Base-by-base conservation (phyloP, 805 yeast genomes). In the Candida ortonii region DNA sequence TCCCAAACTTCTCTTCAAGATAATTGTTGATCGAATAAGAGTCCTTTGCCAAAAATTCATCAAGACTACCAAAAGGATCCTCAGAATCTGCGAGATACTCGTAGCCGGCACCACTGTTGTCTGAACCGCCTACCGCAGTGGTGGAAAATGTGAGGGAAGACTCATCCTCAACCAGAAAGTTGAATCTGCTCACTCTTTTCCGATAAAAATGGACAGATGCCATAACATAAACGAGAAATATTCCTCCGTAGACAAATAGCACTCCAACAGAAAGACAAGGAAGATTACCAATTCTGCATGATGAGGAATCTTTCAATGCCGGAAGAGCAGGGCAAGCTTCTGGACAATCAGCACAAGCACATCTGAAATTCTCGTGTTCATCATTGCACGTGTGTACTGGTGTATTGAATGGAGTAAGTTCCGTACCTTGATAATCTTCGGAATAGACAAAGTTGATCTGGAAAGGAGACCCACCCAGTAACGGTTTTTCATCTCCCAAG, bases 381-480 rank as follows among this genome's bases (percentile, higher is more conserved):
- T 81, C 89, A 44, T 77, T 72, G 56, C 97, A 90, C 10, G 41
- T 32, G 34, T 59, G 50, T 2, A 61, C 50, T 2, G 52, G 35
- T 0, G 49, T 48, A 28, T 55, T 49, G 8, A 59, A 38, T 10
- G 67, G 51, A 24, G 50, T 52, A 46, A 72, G 52, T 3, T 36
- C 36, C 3, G 28, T 31, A 10, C 39, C 38, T 4, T 34, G 34
- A 9, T 55, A 30, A 10, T 40, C 38, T 4, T 34, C 36, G 8
- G 56, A 30, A 64, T 77, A 85, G 3, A 66, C 61, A 57, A 78
- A 88, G 55, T 88, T 82, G 42, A 90, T 89, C 57, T 90, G 97
- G 56, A 90, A 87, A 0, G 97, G 97, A 0, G 96, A 86, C 0
- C 98, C 98, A 1, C 97, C 97, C 4, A 90, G 66, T 49, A 86